These are phyloP conservation scores for Eucalyptus cladocalyx DNA, from an alignment of 345 rosid species.

Conservation along the genomic window DNA sequence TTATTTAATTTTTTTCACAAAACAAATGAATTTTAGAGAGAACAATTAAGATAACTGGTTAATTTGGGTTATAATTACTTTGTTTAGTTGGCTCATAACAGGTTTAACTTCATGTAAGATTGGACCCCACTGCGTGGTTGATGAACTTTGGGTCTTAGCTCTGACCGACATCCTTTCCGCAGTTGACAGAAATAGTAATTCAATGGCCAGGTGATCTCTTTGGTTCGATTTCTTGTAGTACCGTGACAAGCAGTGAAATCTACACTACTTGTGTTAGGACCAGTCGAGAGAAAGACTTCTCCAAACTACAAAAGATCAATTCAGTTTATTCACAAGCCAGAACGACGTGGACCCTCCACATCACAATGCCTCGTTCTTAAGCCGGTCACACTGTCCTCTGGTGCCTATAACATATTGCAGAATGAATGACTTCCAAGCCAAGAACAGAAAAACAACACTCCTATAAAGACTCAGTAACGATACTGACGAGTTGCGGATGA, in stretches of 20 bases:
- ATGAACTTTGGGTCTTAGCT: background rate
- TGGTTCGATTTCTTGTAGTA: background rate
- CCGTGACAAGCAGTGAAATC: background rate
- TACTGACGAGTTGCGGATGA: background rate
- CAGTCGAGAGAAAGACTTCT: background rate
- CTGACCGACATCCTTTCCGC: background rate
- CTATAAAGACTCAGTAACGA: background rate
- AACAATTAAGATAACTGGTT: too few relatives aligned
- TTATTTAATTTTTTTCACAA: too few relatives aligned
- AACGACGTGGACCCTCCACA: background rate
- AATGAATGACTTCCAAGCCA: background rate
- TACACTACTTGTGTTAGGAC: background rate
- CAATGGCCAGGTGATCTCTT: background rate
- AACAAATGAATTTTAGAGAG: too few relatives aligned
- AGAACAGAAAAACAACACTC: background rate
- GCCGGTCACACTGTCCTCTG: background rate
- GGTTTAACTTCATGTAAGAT: background rate
- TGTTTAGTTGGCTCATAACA: background rate
- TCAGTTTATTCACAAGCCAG: background rate
- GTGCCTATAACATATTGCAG: background rate
- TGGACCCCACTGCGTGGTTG: background rate
- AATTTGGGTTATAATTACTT: background rate
- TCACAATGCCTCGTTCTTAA: background rate
- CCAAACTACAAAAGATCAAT: background rate
- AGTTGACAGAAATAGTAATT: background rate